phyloP scores from a whole-genome alignment of 2,329 filamentous ascomycete species.

The Lasiodiplodia gonubiensis region DNA sequence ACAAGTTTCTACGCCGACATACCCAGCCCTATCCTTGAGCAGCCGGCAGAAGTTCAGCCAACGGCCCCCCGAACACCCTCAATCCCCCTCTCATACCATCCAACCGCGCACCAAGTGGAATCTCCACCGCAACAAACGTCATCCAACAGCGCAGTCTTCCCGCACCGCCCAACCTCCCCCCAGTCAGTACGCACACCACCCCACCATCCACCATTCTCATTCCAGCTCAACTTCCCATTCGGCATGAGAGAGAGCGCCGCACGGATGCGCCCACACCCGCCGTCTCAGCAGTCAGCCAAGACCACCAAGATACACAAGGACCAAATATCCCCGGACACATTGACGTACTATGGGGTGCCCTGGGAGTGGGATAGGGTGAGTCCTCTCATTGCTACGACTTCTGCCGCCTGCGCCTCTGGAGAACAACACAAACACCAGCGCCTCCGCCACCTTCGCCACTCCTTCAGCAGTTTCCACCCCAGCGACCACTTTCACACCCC shows the following conservation, averaged over 20 bases:
- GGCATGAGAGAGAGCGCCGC: not conserved
- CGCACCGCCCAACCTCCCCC: not conserved
- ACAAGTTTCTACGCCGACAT: not conserved
- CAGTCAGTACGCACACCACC: not conserved
- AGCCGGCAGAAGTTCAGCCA: not conserved
- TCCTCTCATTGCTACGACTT: conserved; percentile 26
- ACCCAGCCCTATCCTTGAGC: not conserved
- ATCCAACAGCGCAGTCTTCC: not conserved
- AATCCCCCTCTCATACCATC: not conserved
- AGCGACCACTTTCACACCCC: not conserved
- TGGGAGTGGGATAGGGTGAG: conserved; percentile 56
- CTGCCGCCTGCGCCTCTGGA: not conserved
- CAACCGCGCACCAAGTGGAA: not conserved
- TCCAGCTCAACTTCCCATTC: not conserved
- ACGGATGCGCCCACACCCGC: not conserved
- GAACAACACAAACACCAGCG: not conserved
- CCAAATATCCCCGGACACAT: conserved; percentile 45
- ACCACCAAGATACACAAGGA: conserved; percentile 28
- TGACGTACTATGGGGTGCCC: conserved; percentile 56
- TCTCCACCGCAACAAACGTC: not conserved
- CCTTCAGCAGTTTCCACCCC: not conserved
- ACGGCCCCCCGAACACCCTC: not conserved
- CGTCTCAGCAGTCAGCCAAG: no score
- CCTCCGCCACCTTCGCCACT: not conserved
- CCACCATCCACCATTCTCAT: conserved; percentile 12